Percentiles rank a stretch among this genome's conserved stretches.
These are phyloP conservation scores for Rhodotorula sp. DNA, from an alignment of 1,284 basidiomycete genomes.

Conservation along the genomic window DNA sequence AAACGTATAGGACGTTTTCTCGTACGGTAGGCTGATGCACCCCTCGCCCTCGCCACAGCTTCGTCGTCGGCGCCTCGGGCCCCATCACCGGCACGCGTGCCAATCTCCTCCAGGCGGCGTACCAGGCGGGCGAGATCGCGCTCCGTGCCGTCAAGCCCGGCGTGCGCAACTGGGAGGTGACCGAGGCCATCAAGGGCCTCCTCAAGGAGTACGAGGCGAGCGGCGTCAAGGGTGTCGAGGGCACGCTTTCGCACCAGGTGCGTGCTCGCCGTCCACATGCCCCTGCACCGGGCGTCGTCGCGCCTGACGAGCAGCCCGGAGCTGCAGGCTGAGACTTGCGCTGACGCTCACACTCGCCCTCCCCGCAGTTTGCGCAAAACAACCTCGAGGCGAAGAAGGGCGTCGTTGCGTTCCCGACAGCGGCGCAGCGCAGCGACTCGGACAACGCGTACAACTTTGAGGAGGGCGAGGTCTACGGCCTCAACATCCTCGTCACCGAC, in stretches of 20 bases:
- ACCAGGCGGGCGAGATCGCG: constrained; percentile 85
- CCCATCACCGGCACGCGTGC: constrained; percentile 76
- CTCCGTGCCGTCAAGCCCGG: constrained; percentile 52
- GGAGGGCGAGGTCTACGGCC: constrained; percentile 93
- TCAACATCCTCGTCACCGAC: constrained; percentile 89
- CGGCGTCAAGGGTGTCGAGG: constrained; percentile 85
- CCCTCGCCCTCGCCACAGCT: constrained; percentile 31
- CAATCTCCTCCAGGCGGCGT: constrained; percentile 90
- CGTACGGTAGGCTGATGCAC: not conserved
- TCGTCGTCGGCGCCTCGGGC: constrained; percentile 75
- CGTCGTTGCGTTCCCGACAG: constrained; percentile 83
- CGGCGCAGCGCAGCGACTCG: constrained; percentile 78
- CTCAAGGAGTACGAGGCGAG: constrained; percentile 57
- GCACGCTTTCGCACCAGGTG: constrained; percentile 53
- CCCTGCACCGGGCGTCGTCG: not conserved
- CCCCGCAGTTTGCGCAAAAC: constrained; percentile 78
- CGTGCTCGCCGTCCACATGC: not conserved
- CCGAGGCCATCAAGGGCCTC: constrained; percentile 77
- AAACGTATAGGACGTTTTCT: not conserved
- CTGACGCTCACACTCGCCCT: too few relatives aligned
- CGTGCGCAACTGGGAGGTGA: constrained; percentile 92
- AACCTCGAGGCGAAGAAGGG: constrained; percentile 97
- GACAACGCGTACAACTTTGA: constrained; percentile 76
- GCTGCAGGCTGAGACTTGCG: not conserved
- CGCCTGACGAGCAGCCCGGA: too few relatives aligned